Evolutionary conservation across 805 yeast genomes (phyloP).

Genomic region (Monosporozyma aerobia): DNA sequence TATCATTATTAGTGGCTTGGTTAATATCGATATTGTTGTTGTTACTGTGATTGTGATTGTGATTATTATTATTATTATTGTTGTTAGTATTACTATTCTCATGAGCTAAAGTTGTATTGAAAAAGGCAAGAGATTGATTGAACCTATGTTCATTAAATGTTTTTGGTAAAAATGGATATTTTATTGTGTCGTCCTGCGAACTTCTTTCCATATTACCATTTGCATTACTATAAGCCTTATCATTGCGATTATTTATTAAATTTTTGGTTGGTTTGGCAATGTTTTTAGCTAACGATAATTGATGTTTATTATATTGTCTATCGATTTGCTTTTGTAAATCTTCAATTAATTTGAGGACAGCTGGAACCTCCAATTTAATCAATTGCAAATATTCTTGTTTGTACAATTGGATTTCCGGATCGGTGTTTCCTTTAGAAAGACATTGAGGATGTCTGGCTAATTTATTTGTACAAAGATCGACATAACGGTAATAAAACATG

Average conservation of each 20-base stretch:
- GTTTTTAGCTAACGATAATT: constrained; percentile 21
- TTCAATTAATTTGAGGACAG: constrained; percentile 23
- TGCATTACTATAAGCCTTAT: constrained; percentile 3
- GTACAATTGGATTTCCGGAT: constrained; percentile 7
- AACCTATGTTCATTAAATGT: constrained; percentile 22
- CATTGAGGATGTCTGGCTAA: constrained; percentile 20
- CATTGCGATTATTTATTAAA: neutral
- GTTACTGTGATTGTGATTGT: neutral
- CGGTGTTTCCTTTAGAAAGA: neutral
- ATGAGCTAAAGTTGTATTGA: constrained; percentile 4
- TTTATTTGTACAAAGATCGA: constrained; percentile 36
- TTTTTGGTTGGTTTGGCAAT: constrained; percentile 12
- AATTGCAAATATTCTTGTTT: constrained; percentile 21
- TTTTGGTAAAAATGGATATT: constrained; percentile 10
- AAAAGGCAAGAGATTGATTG: constrained; percentile 17
- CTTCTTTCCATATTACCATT: neutral
- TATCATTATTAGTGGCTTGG: neutral
- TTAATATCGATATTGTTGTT: neutral
- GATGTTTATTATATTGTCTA: constrained; percentile 13
- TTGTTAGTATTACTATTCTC: neutral
- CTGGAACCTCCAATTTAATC: constrained; percentile 27
- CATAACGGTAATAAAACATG: constrained; percentile 46
- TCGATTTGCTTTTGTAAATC: constrained; percentile 21
- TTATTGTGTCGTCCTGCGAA: neutral
- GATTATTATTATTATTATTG: neutral